Base-by-base conservation (phyloP, 768 basidiomycete genomes). In the Coprinopsis strossmayeri region DNA sequence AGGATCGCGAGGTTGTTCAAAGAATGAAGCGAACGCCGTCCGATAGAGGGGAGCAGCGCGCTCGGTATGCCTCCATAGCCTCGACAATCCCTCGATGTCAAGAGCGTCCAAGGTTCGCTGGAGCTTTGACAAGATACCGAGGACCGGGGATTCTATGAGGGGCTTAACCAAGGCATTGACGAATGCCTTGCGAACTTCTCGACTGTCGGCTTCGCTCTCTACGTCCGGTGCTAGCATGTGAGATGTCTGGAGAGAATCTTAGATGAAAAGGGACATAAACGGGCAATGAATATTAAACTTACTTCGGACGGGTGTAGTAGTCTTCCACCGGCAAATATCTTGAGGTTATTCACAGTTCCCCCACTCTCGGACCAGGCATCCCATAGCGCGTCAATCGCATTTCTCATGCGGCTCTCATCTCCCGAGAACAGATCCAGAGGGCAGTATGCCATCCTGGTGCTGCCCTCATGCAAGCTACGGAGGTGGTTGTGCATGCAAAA, bases 401-500 rank as follows among this genome's bases (percentile, higher is more conserved):
- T 70, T n/a, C 53, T 59, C 25, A 90, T 62, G 7, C 93, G 79
- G n/a, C 28, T 45, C 42, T 73, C 64, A 20, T 90, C 76, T 1
- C 72, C 70, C 13, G 93, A 94, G 64, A 81, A 97, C 18, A 99
- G 70, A 65, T 99, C 95, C 48, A 99, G 69, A 2, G 95, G 94
- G 62, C 92, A 94, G 64, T 91, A 99, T 4, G 67, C 67, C 23
- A 61, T 66, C 15, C 71, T 59, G 20, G 69, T 61, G 43, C 57
- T 55, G 20, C 70, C 61, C 5, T 69, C 76, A 26, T 68, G 58
- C 27, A 61, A 56, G 20, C 62, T 58, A 60, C 71, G 81, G 58
- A 82, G 59, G 51, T 78, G 71, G 1, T 80, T 71, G 63, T 97
- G 91, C 85, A 97, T 88, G 62, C 91, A 93, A 64, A 91, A 94